Conservation (phyloP, 2,329 filamentous ascomycete genomes). For the Helminthosporium solani region DNA sequence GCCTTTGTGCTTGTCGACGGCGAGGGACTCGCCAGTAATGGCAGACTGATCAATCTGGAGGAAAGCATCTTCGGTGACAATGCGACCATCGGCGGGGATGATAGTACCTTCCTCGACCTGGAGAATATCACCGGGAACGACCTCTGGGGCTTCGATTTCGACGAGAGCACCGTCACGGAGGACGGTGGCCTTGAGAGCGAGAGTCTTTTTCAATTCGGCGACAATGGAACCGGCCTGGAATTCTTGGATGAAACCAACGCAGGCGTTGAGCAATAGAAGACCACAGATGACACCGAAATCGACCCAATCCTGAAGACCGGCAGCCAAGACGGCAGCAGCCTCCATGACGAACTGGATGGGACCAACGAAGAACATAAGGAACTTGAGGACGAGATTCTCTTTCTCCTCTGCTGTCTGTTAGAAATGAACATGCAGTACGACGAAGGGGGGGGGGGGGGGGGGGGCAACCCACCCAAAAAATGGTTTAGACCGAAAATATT, state of each 20-base stretch:
- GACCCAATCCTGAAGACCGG: slow-evolving; percentile 84
- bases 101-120: slow-evolving; percentile 90
- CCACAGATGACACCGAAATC: slow-evolving; percentile 90
- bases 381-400: slow-evolving; percentile 81
- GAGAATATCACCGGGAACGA: slow-evolving; percentile 87
- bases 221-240: slow-evolving; percentile 88
- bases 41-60: slow-evolving; percentile 89
- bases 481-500: too few relatives aligned
- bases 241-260: slow-evolving; percentile 85
- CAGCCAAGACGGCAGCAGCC: slow-evolving; percentile 75
- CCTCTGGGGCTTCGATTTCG: slow-evolving; percentile 78
- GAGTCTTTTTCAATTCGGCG: slow-evolving; percentile 86
- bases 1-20: slow-evolving; percentile 81
- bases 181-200: slow-evolving; percentile 84
- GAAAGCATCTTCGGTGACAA: slow-evolving; percentile 80
- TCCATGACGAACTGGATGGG: slow-evolving; percentile 96
- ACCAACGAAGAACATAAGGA: slow-evolving; percentile 77
- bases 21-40: slow-evolving; percentile 88
- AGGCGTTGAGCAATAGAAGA: slow-evolving; percentile 79
- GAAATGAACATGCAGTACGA: background rate
- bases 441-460: too few relatives aligned
- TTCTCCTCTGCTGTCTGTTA: slow-evolving; percentile 63
- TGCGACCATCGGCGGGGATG: slow-evolving; percentile 82
- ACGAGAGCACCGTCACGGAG: slow-evolving; percentile 75
- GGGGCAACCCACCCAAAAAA: too few relatives aligned